These are phyloP conservation scores for Dioscorea dumetorum DNA, from an alignment of 106 monocot species.

Conservation along the genomic window DNA sequence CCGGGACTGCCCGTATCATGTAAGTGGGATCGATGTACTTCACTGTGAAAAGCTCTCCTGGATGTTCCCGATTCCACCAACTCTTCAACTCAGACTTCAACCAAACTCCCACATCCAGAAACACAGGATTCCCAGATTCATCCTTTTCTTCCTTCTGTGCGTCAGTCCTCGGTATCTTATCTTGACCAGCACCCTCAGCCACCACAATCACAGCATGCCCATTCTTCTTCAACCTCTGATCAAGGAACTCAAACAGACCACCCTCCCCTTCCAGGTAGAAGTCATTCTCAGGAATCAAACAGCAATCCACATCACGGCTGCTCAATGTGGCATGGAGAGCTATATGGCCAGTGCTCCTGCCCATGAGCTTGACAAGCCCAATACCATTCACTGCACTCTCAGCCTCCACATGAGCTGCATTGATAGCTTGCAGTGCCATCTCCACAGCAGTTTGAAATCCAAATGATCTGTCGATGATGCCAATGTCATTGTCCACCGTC, in stretches of 20 bases:
- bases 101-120: constrained; percentile 63
- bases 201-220: constrained; percentile 75
- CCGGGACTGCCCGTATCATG: constrained; percentile 82
- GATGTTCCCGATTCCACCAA: constrained; percentile 70
- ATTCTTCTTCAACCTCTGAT: constrained; percentile 45
- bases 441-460: constrained; percentile 94
- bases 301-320: constrained; percentile 87
- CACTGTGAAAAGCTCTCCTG: constrained; percentile 62
- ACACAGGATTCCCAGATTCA: constrained; percentile 67
- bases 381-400: constrained; percentile 85
- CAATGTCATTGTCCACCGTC: constrained; percentile 91
- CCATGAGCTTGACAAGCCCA: constrained; percentile 93
- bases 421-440: constrained; percentile 72
- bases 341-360: constrained; percentile 85
- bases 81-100: constrained; percentile 65
- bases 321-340: constrained; percentile 73
- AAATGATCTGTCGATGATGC: constrained; percentile 88
- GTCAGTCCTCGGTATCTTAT: constrained; percentile 39
- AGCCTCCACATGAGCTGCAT: constrained; percentile 70
- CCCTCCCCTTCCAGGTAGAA: constrained; percentile 78
- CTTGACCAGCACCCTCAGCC: constrained; percentile 81
- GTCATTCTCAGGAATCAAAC: constrained; percentile 66
- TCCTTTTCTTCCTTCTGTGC: constrained; percentile 43
- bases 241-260: constrained; percentile 77
- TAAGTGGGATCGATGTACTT: constrained; percentile 95